Evolutionary conservation across 2,329 filamentous ascomycete genomes (phyloP), one percentile per base, ranked within the genome.

Genomic region (Colletotrichum sp.): DNA sequence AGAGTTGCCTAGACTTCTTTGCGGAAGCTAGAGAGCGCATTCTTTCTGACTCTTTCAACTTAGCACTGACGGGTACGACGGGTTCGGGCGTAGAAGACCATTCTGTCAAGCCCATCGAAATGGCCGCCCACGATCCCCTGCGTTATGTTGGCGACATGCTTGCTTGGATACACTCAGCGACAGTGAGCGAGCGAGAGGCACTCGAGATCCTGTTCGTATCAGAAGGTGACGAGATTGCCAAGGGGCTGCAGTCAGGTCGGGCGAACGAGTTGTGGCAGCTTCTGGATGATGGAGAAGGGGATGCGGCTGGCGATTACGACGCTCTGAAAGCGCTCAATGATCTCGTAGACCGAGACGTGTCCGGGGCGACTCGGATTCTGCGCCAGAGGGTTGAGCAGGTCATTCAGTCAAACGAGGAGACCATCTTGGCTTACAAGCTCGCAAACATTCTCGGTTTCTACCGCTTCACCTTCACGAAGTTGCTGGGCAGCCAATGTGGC

Each of bases 131-230:
- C 82, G 97, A 99, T 81, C 93, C 95, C 2, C 86, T 98, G 30
- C 92, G 97, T 25, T 98, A 98, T 83, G 93, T 97, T 4, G 96
- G 97, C 69, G 97, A 99, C 82, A 99, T 99, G 96, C 90, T 99
- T 16, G 97, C 97, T 7, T 99, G 97, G 97, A 93, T 94, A 8
- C 97, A 99, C 83, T 98, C 97, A 1, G 94, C 96, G 4, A 94
- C 96, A 0, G 97, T 99, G 1, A 97, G 96, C 36, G 97, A 99
- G 84, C 91, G 95, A 68, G 97, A 99, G 84, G 96, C 96, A 0
- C 88, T 99, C 8, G 96, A 98, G 83, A 92, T 95, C 3, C 88
- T 99, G 1, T 99, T 99, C 81, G 93, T 98, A 56, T 94, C 94
- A 0, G 96, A 98, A 77, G 96, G 95, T 3, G 94, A 97, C 77